Percentiles rank a stretch among this genome's conserved stretches.
These are phyloP conservation scores for Aspergillus awamori DNA, from an alignment of 2,329 filamentous ascomycete species.

Conservation along the genomic window DNA sequence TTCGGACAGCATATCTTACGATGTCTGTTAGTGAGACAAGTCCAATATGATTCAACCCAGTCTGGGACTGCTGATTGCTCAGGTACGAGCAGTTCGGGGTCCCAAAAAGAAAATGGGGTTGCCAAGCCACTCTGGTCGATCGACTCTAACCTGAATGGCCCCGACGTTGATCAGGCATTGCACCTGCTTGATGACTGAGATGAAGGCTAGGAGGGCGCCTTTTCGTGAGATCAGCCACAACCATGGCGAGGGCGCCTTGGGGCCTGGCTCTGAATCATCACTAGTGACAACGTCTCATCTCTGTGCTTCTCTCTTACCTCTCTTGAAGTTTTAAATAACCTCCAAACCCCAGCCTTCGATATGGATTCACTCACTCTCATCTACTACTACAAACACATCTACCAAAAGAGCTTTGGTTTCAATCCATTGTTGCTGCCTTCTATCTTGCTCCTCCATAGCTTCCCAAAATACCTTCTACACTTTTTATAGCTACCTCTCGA, in stretches of 20 bases:
- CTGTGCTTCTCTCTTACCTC: not conserved
- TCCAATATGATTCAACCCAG: constrained; percentile 13
- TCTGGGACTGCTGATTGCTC: constrained; percentile 6
- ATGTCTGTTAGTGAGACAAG: constrained; percentile 4
- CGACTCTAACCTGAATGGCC: constrained; percentile 11
- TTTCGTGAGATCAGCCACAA: constrained; percentile 10
- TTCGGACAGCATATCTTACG: constrained; percentile 12
- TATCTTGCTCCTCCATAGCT: not conserved
- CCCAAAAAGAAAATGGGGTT: constrained; percentile 5
- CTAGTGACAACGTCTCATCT: not conserved
- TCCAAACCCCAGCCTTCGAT: not conserved
- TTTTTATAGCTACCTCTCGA: not conserved
- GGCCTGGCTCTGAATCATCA: constrained; percentile 10
- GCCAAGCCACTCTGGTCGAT: constrained; percentile 11
- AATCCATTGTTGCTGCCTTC: not conserved
- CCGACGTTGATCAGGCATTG: constrained; percentile 9
- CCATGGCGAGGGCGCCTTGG: constrained; percentile 5
- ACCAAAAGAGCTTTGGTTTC: not conserved
- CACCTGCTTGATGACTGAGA: constrained; percentile 8
- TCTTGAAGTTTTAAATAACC: constrained; percentile 6
- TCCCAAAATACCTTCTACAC: not conserved
- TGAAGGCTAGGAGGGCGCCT: constrained; percentile 5
- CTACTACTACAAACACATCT: not conserved
- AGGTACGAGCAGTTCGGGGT: not conserved
- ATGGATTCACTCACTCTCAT: constrained; percentile 5